These are phyloP conservation scores for Corinectria fuckeliana DNA, from an alignment of 2,329 filamentous ascomycete species.

Conservation along the genomic window DNA sequence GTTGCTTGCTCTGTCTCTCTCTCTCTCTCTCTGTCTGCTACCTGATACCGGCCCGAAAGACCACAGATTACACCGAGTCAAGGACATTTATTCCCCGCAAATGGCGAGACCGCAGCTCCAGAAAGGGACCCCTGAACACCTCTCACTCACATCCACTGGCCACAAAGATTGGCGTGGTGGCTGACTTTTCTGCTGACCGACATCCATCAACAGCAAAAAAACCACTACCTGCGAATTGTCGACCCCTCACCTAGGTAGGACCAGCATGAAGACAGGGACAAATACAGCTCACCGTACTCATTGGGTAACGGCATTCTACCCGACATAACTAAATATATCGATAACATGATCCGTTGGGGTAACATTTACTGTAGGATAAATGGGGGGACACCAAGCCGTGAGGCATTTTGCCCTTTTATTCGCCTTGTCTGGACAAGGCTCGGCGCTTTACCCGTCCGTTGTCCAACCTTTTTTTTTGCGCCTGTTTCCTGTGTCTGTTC, in stretches of 20 bases:
- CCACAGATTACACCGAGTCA: slow-evolving; percentile 11
- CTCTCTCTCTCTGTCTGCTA: neutral
- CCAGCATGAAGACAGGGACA: slow-evolving; percentile 5
- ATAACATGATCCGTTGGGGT: slow-evolving; percentile 33
- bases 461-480: neutral
- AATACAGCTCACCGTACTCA: slow-evolving; percentile 31
- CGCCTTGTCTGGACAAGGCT: slow-evolving; percentile 16
- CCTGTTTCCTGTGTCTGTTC: neutral
- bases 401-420: slow-evolving; percentile 32
- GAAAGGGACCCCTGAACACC: slow-evolving; percentile 13
- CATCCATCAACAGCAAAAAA: slow-evolving; percentile 8
- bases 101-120: slow-evolving; percentile 6
- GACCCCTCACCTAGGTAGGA: slow-evolving; percentile 17
- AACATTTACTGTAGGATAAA: slow-evolving; percentile 22
- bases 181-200: slow-evolving; percentile 9
- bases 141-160: slow-evolving; percentile 1
- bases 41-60: slow-evolving; percentile 19
- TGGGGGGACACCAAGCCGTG: slow-evolving; percentile 27
- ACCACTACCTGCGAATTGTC: neutral
- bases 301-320: slow-evolving; percentile 30
- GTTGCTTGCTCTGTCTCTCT: neutral
- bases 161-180: slow-evolving; percentile 11
- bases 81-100: slow-evolving; percentile 12
- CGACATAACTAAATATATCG: slow-evolving; percentile 28
- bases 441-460: slow-evolving; percentile 10